Base-by-base conservation (phyloP, 306 rosid genomes). In the Sesbania bispinosa region DNA sequence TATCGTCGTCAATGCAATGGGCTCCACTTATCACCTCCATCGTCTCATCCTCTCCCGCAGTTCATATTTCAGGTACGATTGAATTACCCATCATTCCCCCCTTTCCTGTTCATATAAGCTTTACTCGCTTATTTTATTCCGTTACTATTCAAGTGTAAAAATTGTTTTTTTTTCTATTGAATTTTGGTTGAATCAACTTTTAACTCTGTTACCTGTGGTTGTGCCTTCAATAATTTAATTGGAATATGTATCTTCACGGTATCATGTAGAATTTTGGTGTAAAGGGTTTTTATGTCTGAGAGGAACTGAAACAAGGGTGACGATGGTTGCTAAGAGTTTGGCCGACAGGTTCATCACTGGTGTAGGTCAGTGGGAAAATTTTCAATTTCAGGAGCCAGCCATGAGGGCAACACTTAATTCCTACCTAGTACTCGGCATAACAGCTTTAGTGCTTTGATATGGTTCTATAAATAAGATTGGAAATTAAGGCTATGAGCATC, bases 41-140 rank as follows among this genome's bases (percentile, higher is more conserved):
- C 99, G 97, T 63, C 89, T 94, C 46, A 85, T 94, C 68, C 91
- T 94, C 67, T 91, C 99, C 6, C 99, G 99, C 69, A 94, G 99
- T 81, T 91, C 98, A 10, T 94, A 94, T 84, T 94, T 94, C 88
- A 83, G 98, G 98, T 93, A 33, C 36, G 24, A 7, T 46, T 24
- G 6, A 9, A 46, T 46, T 10, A 27, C 7, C 36, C 7, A 30
- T 45, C 38, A 2, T 67, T 67, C 47, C 59, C 41, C 6, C 63
- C n/a, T n/a, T n/a, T 39, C 13, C 32, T 21, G 4, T 2, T 51
- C 18, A 23, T 30, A n/a, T n/a, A n/a, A n/a, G n/a, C n/a, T n/a
- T n/a, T n/a, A n/a, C n/a, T n/a, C n/a, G n/a, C n/a, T 23, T 14
- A 6, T 15, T 41, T 3, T 54, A n/a, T n/a, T n/a, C n/a, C n/a